Evolutionary conservation across 108 stramenopile species (phyloP).

Genomic region (Epithemia pelagica): DNA sequence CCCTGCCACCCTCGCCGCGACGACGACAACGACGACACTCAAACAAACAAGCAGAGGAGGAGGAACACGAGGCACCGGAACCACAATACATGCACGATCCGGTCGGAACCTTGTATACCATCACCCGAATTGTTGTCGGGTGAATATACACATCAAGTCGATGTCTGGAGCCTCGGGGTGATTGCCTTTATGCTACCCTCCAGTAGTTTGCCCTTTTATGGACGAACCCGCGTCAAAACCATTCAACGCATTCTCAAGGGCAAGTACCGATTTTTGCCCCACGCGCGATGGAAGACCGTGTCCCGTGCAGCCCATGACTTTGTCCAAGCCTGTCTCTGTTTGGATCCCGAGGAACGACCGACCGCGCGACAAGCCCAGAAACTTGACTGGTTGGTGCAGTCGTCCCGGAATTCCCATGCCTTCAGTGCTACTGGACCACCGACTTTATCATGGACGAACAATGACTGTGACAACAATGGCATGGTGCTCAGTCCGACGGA

Average conservation of each 20-base stretch:
- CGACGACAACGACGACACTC: too few relatives aligned
- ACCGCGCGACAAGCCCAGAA: constrained; percentile 15
- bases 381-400: constrained; percentile 10
- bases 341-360: constrained; percentile 23
- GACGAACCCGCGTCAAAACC: constrained; percentile 35
- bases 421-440: background rate
- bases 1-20: background rate
- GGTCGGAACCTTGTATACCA: constrained; percentile 76
- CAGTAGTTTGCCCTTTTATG: constrained; percentile 67
- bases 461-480: too few relatives aligned
- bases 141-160: constrained; percentile 61
- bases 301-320: constrained; percentile 42
- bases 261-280: constrained; percentile 23
- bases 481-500: too few relatives aligned
- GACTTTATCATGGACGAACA: too few relatives aligned
- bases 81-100: constrained; percentile 35
- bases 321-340: constrained; percentile 23
- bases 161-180: constrained; percentile 79
- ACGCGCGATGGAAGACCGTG: constrained; percentile 30
- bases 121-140: constrained; percentile 80
- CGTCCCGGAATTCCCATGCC: background rate
- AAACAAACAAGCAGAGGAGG: background rate
- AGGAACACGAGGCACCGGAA: background rate
- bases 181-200: constrained; percentile 70
- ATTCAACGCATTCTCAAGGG: constrained; percentile 41